Base-by-base conservation (phyloP, 371 early-diverging fungal species). In the Blastocladiella emersonii region DNA sequence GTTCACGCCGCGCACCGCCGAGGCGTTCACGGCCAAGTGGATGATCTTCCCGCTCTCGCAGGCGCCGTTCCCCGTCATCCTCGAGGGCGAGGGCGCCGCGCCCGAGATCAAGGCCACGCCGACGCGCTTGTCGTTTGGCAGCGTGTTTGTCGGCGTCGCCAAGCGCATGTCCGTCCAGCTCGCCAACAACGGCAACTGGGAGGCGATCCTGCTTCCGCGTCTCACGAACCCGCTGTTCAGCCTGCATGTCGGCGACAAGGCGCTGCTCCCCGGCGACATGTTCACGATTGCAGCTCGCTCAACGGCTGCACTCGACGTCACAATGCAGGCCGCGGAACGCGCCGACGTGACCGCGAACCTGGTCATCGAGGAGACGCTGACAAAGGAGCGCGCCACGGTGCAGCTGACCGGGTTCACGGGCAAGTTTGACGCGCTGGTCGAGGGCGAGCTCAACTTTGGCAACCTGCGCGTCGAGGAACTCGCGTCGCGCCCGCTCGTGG, bases 361-460 rank as follows among this genome's bases (percentile, higher is more conserved):
- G 15, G 41, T 27, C 23, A 3, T 59, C 30, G 44, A 59, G 23
- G 60, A 59, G 45, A 36, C 8, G 7, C 10, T 43, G 12, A 41
- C 45, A 8, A 10, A 34, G 25, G 30, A 44, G 15, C 37, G 60
- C 30, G 4, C 1, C n/a, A 37, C 60, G 2, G 30, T 59, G 12
- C 44, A n/a, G 60, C 27, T 59, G 30, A 27, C 19, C 17, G 60
- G 60, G 21, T 59, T 34, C 27, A 44, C 45, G 15, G 60, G 60
- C 30, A 13, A 32, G 10, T 59, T 59, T 59, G 44, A 30, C 7
- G 41, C 15, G 5, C 4, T 10, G 30, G 23, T 25, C 1, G 44
- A 59, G 12, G 60, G 60, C 27, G 45, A 36, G 13, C 23, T 59
- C n/a, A 15, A 12, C 15, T 59, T 34, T 5, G 41, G 13, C 25